These are phyloP conservation scores for Pythium folliculosum DNA, from an alignment of 352 stramenopile genomes.

Conservation along the genomic window DNA sequence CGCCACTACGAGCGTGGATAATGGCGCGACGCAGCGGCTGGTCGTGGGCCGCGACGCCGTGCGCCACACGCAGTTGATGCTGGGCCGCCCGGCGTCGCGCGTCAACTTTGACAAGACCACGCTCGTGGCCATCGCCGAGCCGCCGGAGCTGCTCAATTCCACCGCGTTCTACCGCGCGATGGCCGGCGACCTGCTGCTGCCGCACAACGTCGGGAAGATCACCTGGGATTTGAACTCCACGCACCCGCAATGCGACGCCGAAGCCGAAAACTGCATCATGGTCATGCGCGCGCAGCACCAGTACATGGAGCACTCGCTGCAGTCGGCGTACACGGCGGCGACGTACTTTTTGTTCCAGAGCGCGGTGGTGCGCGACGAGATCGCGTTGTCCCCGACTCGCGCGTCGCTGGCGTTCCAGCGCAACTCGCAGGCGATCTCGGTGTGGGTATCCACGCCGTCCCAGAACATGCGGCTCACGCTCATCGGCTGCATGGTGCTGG, in stretches of 20 bases:
- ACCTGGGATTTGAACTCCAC: neutral
- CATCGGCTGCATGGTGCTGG: neutral
- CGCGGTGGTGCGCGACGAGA: neutral
- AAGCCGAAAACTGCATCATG: neutral
- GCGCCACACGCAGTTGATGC: too few species aligned
- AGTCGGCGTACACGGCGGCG: conserved; percentile 12
- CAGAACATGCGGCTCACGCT: conserved; percentile 11
- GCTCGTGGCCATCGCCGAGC: neutral
- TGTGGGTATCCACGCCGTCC: conserved; percentile 1
- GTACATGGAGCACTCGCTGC: conserved; percentile 12
- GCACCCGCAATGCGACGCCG: neutral
- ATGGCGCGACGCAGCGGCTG: neutral
- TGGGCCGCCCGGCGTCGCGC: too few species aligned
- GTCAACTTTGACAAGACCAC: too few species aligned
- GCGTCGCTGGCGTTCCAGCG: neutral
- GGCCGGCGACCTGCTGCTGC: neutral
- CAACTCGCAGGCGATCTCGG: conserved; percentile 4
- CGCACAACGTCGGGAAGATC: neutral
- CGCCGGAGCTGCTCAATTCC: neutral
- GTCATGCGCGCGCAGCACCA: neutral
- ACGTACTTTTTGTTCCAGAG: conserved; percentile 2
- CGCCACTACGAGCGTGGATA: neutral
- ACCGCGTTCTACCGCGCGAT: neutral
- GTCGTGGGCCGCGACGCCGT: neutral
- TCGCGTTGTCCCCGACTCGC: neutral